Conservation (phyloP, 345 rosid species). For the Moricandia arvensis region DNA sequence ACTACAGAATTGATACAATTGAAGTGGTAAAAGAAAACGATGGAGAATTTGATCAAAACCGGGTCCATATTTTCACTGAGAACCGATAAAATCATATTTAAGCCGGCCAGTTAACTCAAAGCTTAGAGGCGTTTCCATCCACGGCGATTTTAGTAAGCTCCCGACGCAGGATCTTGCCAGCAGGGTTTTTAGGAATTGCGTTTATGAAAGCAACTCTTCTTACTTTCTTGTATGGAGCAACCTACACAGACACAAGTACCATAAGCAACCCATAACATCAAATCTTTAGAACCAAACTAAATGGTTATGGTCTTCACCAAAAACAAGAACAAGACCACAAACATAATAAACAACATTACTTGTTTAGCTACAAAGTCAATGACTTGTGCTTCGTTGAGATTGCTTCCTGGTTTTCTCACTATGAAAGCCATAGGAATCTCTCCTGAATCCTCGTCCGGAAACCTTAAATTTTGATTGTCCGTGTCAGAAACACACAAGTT, state of each 20-base stretch:
- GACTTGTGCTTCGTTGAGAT: slow-evolving; percentile 55
- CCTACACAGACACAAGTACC: slow-evolving; percentile 46
- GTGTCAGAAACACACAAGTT: background rate
- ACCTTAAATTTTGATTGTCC: slow-evolving; percentile 44
- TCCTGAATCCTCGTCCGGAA: slow-evolving; percentile 93
- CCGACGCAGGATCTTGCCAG: slow-evolving; percentile 88
- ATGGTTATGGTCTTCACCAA: slow-evolving; percentile 12
- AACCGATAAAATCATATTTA: background rate
- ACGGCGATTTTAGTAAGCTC: slow-evolving; percentile 52
- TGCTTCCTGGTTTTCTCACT: slow-evolving; percentile 78
- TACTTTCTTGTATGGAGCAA: slow-evolving; percentile 87
- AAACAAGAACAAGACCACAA: slow-evolving; percentile 16
- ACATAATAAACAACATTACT: slow-evolving; percentile 44
- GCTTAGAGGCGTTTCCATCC: slow-evolving; percentile 42
- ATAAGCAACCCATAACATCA: slow-evolving; percentile 14
- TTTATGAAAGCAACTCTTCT: slow-evolving; percentile 70
- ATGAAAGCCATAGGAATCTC: slow-evolving; percentile 96
- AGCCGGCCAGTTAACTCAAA: slow-evolving; percentile 29
- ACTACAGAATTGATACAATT: background rate
- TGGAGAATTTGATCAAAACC: background rate
- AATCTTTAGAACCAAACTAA: background rate
- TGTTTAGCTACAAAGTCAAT: slow-evolving; percentile 74
- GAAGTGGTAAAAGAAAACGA: background rate
- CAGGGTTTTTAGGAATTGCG: slow-evolving; percentile 66
- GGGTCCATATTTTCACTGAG: background rate